Percentiles rank a stretch among this genome's conserved stretches.
Conservation (phyloP, 2,329 filamentous ascomycete genomes). For the Aureobasidium sp. region DNA sequence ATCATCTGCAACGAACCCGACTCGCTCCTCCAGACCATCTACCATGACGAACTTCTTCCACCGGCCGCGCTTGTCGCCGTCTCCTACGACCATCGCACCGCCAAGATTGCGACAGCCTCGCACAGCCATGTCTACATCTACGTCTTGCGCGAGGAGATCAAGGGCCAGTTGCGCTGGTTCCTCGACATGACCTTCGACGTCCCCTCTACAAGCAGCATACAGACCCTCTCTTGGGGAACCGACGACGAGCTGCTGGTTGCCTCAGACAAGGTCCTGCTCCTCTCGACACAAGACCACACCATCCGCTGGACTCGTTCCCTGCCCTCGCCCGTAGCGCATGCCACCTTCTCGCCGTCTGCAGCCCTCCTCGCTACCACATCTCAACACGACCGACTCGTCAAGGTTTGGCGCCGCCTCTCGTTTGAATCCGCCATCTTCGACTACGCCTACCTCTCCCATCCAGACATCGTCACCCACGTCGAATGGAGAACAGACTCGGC, state of each 20-base stretch:
- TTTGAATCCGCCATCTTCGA: conserved; percentile 88
- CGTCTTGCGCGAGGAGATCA: conserved; percentile 63
- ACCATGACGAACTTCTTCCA: conserved; percentile 57
- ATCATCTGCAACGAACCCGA: conserved; percentile 70
- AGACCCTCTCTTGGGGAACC: conserved; percentile 75
- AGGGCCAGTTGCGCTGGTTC: conserved; percentile 64
- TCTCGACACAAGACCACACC: conserved; percentile 41
- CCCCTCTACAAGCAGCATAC: background rate
- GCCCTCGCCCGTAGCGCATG: conserved; percentile 64
- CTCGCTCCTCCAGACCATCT: conserved; percentile 79
- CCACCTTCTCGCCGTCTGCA: conserved; percentile 77
- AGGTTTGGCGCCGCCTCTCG: conserved; percentile 82
- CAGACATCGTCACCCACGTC: conserved; percentile 66
- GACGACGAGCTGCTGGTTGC: conserved; percentile 78
- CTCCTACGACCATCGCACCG: conserved; percentile 69
- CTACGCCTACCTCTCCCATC: conserved; percentile 82
- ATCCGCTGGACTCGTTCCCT: conserved; percentile 64
- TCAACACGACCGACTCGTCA: conserved; percentile 71
- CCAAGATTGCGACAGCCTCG: conserved; percentile 75
- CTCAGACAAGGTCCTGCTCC: conserved; percentile 61
- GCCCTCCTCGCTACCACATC: conserved; percentile 77
- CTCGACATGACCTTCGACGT: conserved; percentile 51
- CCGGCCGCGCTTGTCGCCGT: conserved; percentile 63
- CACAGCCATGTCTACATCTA: conserved; percentile 64
- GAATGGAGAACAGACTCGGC: conserved; percentile 63